Conservation (phyloP, 305 asterid genomes). For the Solanum aculeatissimum region DNA sequence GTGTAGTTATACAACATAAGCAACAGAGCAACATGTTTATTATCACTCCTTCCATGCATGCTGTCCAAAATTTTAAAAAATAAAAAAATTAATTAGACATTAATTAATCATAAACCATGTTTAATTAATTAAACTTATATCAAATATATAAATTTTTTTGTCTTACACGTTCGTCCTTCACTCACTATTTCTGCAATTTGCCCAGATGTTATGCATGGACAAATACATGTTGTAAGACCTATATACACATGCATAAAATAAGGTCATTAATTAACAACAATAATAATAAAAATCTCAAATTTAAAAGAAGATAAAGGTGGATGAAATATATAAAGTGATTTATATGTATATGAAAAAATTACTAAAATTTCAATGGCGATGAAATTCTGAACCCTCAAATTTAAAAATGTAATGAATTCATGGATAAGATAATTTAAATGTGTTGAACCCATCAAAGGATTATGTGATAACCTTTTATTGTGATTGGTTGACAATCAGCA, state of each 20-base stretch:
- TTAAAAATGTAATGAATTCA: background rate
- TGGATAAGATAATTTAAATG: background rate
- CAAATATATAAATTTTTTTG: background rate
- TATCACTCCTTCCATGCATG: slow-evolving; percentile 18
- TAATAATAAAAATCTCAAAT: background rate
- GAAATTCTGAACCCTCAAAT: background rate
- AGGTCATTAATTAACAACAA: background rate
- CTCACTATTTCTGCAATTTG: slow-evolving; percentile 22
- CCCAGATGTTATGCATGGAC: slow-evolving; percentile 25
- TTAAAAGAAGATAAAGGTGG: too few species aligned
- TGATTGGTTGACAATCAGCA: background rate
- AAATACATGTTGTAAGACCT: slow-evolving; percentile 16
- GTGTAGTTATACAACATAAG: background rate
- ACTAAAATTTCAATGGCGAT: background rate
- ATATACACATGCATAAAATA: background rate
- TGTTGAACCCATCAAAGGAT: background rate
- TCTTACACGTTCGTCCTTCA: slow-evolving; percentile 28
- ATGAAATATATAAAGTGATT: too few species aligned
- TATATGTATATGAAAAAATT: too few species aligned
- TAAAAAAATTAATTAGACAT: background rate
- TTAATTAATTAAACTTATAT: background rate
- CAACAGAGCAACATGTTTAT: background rate
- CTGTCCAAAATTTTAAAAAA: slow-evolving; percentile 1
- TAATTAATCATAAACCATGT: background rate
- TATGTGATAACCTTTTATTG: background rate